Evolutionary conservation across 306 rosid species (phyloP), one percentile per base, ranked within the genome.

Genomic region (Dicorynia guianensis): DNA sequence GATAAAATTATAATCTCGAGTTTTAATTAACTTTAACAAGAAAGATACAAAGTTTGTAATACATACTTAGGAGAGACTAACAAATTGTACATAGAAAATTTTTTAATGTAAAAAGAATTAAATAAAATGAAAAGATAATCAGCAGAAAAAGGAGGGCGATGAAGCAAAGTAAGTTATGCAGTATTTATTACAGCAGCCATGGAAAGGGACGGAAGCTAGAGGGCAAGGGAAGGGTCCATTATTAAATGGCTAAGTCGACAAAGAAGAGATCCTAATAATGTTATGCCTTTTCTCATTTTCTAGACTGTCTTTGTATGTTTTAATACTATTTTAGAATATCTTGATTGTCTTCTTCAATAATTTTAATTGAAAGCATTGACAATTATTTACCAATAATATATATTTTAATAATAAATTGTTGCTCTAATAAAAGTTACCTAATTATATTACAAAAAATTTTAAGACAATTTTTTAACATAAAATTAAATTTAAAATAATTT

Each of bases 131-230:
- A n/a, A 30, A 64, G 67, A 53, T 44, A 20, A 46, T 70, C 40
- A 65, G 36, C 75, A 55, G 52, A 52, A 69, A 78, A 82, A 63
- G 84, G 35, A 82, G 69, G 57, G 36, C 58, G 80, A 30, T 36
- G 80, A 67, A 77, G 79, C 82, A 78, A 83, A 81, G 75, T 40
- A 63, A 78, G 77, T 77, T 56, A 81, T 75, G 76, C 72, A 68
- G 87, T 78, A 88, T 85, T 85, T 82, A 83, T 75, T 80, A 36
- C 89, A 68, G 65, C 85, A 76, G 90, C 83, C 88, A 85, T 69
- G 80, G 92, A 85, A 85, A 88, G 82, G 71, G 90, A 88, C 88
- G 13, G 43, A 50, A 81, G 80, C 82, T 78, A 76, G 76, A 56
- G 49, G 61, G 76, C 86, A 78, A 74, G 75, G 74, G 11, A 66